Evolutionary conservation across 768 basidiomycete genomes (phyloP).

Genomic region (Gloeostereum incarnatum): DNA sequence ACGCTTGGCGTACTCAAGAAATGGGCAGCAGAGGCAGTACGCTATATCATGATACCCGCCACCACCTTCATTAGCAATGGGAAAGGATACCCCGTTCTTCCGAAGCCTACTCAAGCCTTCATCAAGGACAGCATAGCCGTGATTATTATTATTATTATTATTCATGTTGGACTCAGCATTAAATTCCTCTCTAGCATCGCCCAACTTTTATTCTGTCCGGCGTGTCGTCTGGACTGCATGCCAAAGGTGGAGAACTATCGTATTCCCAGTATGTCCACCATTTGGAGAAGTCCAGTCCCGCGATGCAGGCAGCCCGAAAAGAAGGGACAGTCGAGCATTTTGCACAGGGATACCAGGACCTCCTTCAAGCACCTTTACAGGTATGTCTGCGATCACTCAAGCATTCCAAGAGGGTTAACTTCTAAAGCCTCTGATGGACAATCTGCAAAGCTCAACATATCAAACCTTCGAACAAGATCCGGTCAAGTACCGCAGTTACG

Average conservation of each 20-base stretch:
- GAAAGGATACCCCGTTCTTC: conserved; percentile 94
- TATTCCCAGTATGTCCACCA: conserved; percentile 87
- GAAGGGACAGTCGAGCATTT: conserved; percentile 81
- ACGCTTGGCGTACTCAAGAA: conserved; percentile 67
- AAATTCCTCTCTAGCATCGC: conserved; percentile 49
- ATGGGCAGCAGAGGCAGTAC: conserved; percentile 93
- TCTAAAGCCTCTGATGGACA: conserved; percentile 88
- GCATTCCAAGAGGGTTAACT: no score
- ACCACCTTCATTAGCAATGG: conserved; percentile 90
- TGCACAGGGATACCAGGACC: conserved; percentile 91
- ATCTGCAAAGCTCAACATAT: conserved; percentile 91
- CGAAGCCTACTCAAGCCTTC: conserved; percentile 88
- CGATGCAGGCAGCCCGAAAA: conserved; percentile 51
- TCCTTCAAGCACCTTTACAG: conserved; percentile 90
- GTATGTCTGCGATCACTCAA: no score
- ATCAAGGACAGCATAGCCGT: conserved; percentile 86
- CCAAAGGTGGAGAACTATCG: conserved; percentile 72
- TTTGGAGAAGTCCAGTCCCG: conserved; percentile 69
- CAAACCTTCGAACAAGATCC: conserved; percentile 98
- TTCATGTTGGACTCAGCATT: background rate
- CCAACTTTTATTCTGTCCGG: conserved; percentile 80
- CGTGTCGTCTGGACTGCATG: conserved; percentile 55
- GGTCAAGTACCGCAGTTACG: conserved; percentile 92
- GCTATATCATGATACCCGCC: conserved; percentile 80
- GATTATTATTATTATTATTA: conserved; percentile 15